Base-by-base conservation (phyloP, 441 rosid species). In the Erodium chrysanthum region DNA sequence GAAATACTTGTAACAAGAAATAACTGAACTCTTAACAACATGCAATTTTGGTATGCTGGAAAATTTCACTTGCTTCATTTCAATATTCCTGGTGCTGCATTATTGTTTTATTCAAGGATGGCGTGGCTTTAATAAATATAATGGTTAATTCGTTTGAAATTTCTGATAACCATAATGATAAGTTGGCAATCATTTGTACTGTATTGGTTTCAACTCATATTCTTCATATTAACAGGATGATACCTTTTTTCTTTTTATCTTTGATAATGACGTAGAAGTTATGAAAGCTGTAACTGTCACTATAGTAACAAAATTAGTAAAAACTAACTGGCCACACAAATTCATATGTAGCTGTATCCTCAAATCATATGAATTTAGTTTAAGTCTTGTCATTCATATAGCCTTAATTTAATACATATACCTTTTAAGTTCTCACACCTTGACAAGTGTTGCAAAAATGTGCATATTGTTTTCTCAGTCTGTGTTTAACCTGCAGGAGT, bases 401-500 rank as follows among this genome's bases (percentile, higher is more conserved):
- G 27, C 12, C 61, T 59, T 23, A 59, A 22, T 59, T 21, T 23
- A 59, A 22, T 12, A 59, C 12, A 22, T 23, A 23, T 23, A 10
- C 23, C 0, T 6, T 23, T 12, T 54, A 54, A 29, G 15, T 59
- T 68, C 25, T 22, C 33, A 64, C 23, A 44, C 31, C 66, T 12
- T 20, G 50, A 50, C 56, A 40, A 37, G 37, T 20, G 33, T 67
- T 44, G 25, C 7, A 40, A 25, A 25, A 27, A 21, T 64, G 50
- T 71, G 37, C 3, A 46, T 29, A 29, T 35, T 66, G 59, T 67
- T 54, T 10, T 63, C 71, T 37, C 74, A 54, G 70, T 75, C 2
- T 74, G 71, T 75, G 58, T 74, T 83, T 25, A 12, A 25, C 63
- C 62, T 80, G 58, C 68, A 93, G 98, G 82, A 79, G 75, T 82